phyloP scores from a whole-genome alignment of 352 stramenopile genomes.

The Blastocystis sp. region DNA sequence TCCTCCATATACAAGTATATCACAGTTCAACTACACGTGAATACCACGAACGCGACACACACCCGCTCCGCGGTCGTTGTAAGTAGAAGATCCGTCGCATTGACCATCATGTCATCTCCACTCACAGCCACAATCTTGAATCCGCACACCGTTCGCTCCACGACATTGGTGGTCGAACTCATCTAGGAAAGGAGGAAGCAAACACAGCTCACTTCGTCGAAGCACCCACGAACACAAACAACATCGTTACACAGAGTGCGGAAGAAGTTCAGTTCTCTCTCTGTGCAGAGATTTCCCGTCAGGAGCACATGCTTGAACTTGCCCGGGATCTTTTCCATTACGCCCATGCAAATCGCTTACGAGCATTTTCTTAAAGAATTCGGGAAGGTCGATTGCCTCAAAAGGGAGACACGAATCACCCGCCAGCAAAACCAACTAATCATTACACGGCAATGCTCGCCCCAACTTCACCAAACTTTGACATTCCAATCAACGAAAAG shows the following conservation, averaged over 20 bases:
- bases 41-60: neutral
- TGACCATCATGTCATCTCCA: neutral
- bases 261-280: neutral
- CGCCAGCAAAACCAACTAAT: slow-evolving; percentile 37
- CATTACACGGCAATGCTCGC: neutral
- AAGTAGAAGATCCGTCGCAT: neutral
- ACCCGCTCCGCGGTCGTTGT: neutral
- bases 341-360: neutral
- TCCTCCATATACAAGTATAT: slow-evolving; percentile 52
- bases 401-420: slow-evolving; percentile 44
- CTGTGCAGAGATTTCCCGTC: slow-evolving; percentile 34
- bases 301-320: slow-evolving; percentile 49
- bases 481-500: slow-evolving; percentile 9
- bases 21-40: neutral
- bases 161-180: too few species aligned
- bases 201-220: slow-evolving; percentile 1
- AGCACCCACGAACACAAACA: neutral
- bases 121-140: slow-evolving; percentile 14
- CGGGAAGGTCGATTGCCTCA: neutral
- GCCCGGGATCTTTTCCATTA: slow-evolving; percentile 8
- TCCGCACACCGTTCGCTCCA: neutral
- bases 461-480: slow-evolving; percentile 56
- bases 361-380: slow-evolving; percentile 51
- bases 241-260: slow-evolving; percentile 19
- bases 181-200: too few species aligned